phyloP scores from a whole-genome alignment of 495 filamentous ascomycete species.

The Penicillium cinerascens region DNA sequence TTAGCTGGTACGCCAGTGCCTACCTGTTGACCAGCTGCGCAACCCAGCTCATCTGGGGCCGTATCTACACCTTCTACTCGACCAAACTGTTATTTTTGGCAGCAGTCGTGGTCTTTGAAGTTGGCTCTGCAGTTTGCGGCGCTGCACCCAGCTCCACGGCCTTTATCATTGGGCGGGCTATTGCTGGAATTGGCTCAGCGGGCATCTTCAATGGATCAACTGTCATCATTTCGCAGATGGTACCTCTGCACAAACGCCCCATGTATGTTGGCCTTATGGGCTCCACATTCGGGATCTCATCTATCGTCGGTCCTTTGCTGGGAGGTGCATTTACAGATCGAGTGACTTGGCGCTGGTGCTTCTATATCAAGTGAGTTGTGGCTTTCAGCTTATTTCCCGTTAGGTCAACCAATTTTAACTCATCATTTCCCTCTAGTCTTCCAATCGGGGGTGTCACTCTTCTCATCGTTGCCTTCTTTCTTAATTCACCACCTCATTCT shows the following conservation, averaged over 20 bases:
- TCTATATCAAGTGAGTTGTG: constrained; percentile 51
- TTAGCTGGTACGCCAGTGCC: constrained; percentile 52
- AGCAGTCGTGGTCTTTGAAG: constrained; percentile 58
- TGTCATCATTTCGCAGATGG: constrained; percentile 53
- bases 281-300: constrained; percentile 53
- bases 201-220: constrained; percentile 51
- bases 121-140: constrained; percentile 68
- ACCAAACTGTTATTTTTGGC: constrained; percentile 55
- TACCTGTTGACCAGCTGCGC: constrained; percentile 48
- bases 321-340: constrained; percentile 32
- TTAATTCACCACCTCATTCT: constrained; percentile 28
- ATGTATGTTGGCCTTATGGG: constrained; percentile 48
- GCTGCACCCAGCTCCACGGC: constrained; percentile 63
- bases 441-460: constrained; percentile 54
- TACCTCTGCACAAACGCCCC: constrained; percentile 54
- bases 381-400: not conserved
- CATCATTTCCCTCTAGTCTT: constrained; percentile 22
- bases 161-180: constrained; percentile 63
- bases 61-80: constrained; percentile 61
- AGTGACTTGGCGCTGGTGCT: constrained; percentile 58
- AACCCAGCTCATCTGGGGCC: constrained; percentile 52
- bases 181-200: constrained; percentile 49
- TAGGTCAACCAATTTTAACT: not conserved
- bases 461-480: constrained; percentile 46
- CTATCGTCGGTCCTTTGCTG: constrained; percentile 43